phyloP scores from a whole-genome alignment of 2,329 filamentous ascomycete species.

The Davidsoniella virescens region DNA sequence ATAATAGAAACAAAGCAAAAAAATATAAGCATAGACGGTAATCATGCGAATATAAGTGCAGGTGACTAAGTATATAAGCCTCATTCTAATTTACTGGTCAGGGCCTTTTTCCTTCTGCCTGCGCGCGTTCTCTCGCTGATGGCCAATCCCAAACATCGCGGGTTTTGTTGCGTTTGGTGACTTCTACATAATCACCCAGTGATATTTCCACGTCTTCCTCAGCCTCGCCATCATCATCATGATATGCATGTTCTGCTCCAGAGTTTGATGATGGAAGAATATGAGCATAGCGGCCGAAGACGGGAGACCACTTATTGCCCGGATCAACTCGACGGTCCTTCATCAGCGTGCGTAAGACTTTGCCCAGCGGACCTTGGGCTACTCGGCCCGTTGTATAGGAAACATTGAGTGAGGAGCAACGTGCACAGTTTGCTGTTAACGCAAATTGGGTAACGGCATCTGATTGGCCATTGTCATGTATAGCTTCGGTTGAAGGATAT shows the following conservation, averaged over 20 bases:
- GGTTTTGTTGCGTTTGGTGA: conserved; percentile 32
- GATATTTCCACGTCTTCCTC: conserved; percentile 21
- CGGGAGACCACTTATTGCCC: conserved; percentile 50
- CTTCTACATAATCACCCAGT: conserved; percentile 39
- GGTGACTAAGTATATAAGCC: no score
- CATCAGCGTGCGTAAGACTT: conserved; percentile 52
- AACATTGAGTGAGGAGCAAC: conserved; percentile 55
- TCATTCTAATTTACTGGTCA: no score
- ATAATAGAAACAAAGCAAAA: no score
- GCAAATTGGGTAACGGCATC: conserved; percentile 23
- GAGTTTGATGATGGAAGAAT: conserved; percentile 18
- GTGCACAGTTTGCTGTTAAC: conserved; percentile 52
- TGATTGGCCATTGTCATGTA: conserved; percentile 14
- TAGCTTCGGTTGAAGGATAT: no score
- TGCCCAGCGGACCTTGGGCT: conserved; percentile 39
- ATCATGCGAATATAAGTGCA: no score
- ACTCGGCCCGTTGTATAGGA: conserved; percentile 49
- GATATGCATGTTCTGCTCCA: neutral
- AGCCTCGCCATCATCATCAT: conserved; percentile 11
- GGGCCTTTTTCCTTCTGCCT: neutral
- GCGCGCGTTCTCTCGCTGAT: neutral
- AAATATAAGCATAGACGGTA: no score
- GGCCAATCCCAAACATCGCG: conserved; percentile 40
- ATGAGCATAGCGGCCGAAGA: conserved; percentile 62
- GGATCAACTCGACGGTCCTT: conserved; percentile 52